Conservation (phyloP, 2,329 filamentous ascomycete genomes). For the Fusarium domesticum region DNA sequence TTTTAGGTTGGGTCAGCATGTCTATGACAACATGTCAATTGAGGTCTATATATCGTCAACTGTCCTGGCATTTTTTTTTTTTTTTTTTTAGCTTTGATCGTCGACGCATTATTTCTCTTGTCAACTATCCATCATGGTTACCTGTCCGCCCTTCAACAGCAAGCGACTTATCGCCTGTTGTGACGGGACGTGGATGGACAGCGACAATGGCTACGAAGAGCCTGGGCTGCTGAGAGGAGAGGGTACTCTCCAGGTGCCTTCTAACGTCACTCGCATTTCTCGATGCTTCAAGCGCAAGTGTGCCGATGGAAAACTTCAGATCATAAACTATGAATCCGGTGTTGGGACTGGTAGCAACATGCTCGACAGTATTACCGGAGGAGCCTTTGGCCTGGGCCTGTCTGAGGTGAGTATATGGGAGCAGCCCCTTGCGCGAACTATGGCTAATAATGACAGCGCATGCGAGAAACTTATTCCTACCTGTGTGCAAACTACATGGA, state of each 20-base stretch:
- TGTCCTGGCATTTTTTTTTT: no score
- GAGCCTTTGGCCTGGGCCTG: conserved; percentile 54
- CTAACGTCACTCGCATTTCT: conserved; percentile 60
- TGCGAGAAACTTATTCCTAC: conserved; percentile 62
- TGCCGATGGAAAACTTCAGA: conserved; percentile 52
- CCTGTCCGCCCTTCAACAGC: conserved; percentile 10
- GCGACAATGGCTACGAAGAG: conserved; percentile 47
- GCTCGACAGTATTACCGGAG: conserved; percentile 51
- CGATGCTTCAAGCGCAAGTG: conserved; percentile 53
- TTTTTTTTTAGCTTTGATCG: no score
- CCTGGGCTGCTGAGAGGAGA: conserved; percentile 35
- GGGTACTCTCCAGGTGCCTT: conserved; percentile 49
- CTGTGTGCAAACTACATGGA: conserved; percentile 59
- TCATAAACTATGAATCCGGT: conserved; percentile 60
- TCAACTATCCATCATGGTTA: neutral
- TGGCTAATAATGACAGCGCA: conserved; percentile 36
- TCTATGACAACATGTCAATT: no score
- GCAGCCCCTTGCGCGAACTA: neutral
- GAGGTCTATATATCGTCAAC: neutral
- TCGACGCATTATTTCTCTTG: no score
- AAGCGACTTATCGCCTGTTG: conserved; percentile 53
- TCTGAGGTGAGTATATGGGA: conserved; percentile 44
- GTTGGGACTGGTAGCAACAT: conserved; percentile 53
- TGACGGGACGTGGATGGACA: conserved; percentile 55
- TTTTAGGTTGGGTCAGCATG: neutral